Percentiles rank a stretch among this genome's conserved stretches.
These are phyloP conservation scores for Penicillium alfredii DNA, from an alignment of 495 filamentous ascomycete species.

Conservation along the genomic window DNA sequence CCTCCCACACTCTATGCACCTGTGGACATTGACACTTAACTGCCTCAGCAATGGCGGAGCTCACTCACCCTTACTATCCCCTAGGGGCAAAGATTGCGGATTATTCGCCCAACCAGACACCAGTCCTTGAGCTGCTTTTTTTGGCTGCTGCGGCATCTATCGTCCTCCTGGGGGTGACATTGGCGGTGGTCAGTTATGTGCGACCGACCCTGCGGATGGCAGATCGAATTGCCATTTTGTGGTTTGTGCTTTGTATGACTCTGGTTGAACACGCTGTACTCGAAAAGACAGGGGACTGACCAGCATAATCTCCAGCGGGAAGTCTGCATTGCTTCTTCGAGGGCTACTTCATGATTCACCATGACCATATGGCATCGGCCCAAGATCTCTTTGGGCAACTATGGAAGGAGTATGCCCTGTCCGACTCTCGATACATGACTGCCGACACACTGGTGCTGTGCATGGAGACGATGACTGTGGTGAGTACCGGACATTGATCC, in stretches of 20 bases:
- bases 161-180: conserved; percentile 47
- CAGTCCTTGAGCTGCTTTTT: conserved; percentile 47
- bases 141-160: conserved; percentile 47
- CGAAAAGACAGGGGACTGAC: conserved; percentile 4
- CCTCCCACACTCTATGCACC: too few relatives aligned
- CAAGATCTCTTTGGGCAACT: conserved; percentile 69
- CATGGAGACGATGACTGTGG: conserved; percentile 77
- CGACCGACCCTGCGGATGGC: conserved; percentile 39
- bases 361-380: conserved; percentile 49
- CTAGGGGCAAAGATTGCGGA: conserved; percentile 51
- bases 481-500: conserved; percentile 40
- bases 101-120: conserved; percentile 57
- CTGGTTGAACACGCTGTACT: background rate
- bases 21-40: too few relatives aligned
- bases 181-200: conserved; percentile 38
- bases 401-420: conserved; percentile 85
- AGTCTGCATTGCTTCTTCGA: conserved; percentile 75
- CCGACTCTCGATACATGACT: conserved; percentile 77
- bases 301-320: conserved; percentile 44
- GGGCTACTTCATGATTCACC: conserved; percentile 73
- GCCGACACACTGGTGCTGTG: conserved; percentile 75
- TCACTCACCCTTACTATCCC: conserved; percentile 69
- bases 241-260: conserved; percentile 59
- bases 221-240: conserved; percentile 55
- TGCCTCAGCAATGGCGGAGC: conserved; percentile 13